A percentile compares a stretch with the other conserved stretches of the same genome.
phyloP scores from a whole-genome alignment of 164 flowering plant genomes.

The Stephania japonica region DNA sequence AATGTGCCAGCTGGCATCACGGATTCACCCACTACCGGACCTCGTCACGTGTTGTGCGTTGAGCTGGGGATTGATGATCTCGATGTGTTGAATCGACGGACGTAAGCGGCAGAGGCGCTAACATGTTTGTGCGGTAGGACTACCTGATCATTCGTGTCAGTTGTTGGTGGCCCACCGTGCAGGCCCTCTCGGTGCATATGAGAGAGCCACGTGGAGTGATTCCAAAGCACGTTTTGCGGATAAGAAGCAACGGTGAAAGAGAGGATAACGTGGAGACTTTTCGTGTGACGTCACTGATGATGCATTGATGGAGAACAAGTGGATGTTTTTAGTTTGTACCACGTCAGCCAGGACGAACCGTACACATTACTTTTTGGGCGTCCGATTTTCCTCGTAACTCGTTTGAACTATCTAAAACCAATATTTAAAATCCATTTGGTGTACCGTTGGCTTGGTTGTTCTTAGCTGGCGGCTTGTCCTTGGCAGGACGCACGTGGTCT shows the following conservation, averaged over 20 bases:
- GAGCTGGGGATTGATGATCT: neutral
- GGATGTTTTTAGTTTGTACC: neutral
- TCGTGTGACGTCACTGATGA: slow-evolving; percentile 1
- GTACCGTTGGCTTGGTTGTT: neutral
- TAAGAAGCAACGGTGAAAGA: neutral
- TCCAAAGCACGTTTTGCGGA: slow-evolving; percentile 4
- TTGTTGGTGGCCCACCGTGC: neutral
- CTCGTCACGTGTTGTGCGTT: slow-evolving; percentile 6
- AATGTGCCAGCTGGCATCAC: slow-evolving; percentile 39
- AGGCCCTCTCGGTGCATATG: neutral
- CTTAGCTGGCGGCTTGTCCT: neutral
- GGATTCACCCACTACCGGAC: neutral
- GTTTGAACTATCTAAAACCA: neutral
- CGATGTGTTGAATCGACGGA: neutral
- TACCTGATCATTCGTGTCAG: neutral
- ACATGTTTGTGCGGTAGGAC: slow-evolving; percentile 4
- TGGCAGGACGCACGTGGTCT: slow-evolving; percentile 10
- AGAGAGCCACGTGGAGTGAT: slow-evolving; percentile 3
- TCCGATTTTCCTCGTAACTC: neutral
- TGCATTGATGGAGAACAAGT: neutral
- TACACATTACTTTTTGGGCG: neutral
- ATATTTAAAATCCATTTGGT: neutral
- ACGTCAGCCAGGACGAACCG: neutral
- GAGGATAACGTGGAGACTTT: slow-evolving; percentile 7
- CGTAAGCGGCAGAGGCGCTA: neutral